Evolutionary conservation across 192 early-diverging fungal species (phyloP), one percentile per base, ranked within the genome.

Genomic region (Linnemannia schmuckeri): DNA sequence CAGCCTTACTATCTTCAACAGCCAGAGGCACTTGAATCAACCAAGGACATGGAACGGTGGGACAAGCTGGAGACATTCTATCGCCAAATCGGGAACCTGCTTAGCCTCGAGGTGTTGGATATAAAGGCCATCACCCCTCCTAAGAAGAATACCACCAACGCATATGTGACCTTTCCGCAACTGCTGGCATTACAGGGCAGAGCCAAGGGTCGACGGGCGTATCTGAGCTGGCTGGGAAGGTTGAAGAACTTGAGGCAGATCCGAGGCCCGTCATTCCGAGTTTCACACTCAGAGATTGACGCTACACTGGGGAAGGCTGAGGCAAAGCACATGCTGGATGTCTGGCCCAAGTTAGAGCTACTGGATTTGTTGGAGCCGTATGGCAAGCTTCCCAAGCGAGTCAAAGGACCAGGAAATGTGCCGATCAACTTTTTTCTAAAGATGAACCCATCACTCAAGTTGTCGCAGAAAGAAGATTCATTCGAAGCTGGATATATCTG

Each of bases 271-370:
- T 61, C 55, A 12, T 61, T 61, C n/a, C 55, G 55, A 12, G 55
- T 61, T 1, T 30, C 55, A 27, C n/a, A 27, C 7, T n/a, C n/a
- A 0, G 55, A 61, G n/a, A 24, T 61, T 6, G 55, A 61, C 24
- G 55, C 55, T n/a, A 61, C 55, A n/a, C 1, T 61, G n/a, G 55
- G 55, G 15, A 61, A 61, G 7, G 55, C 10, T 27, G 55, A 61
- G n/a, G 55, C 55, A 27, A 61, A 61, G 55, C 6, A 30, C 9
- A 61, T 61, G 55, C n/a, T 61, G 55, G 55, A 24, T 61, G 8
- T 61, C n/a, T 61, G 55, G 55, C 55, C 55, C 55, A 61, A 61
- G 55, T 27, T 61, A n/a, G 55, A 61, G n/a, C 6, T 61, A n/a
- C 17, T 61, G 55, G 55, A 61, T 9, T 27, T 61, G 55, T 27